These are phyloP conservation scores for Arxiozyma slooffiae DNA, from an alignment of 1,139 yeast genomes.

Conservation along the genomic window DNA sequence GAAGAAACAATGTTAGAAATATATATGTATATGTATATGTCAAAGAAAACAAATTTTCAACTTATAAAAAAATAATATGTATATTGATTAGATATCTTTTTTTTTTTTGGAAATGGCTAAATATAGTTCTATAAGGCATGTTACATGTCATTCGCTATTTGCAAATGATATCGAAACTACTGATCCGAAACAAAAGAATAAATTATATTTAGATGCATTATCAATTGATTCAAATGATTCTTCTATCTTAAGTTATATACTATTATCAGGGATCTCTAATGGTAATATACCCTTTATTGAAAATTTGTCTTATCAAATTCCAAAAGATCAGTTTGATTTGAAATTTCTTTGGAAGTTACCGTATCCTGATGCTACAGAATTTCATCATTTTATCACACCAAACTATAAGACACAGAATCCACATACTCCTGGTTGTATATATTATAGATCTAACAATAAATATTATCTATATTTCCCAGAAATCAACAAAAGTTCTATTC, in stretches of 20 bases:
- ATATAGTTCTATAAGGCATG: background rate
- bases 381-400: background rate
- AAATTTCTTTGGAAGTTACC: background rate
- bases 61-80: background rate
- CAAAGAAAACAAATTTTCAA: background rate
- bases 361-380: background rate
- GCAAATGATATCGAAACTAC: background rate
- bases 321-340: background rate
- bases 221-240: background rate
- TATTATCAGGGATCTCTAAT: background rate
- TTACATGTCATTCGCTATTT: background rate
- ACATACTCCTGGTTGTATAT: background rate
- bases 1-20: too few relatives aligned
- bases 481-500: too few relatives aligned
- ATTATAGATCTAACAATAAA: background rate
- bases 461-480: background rate
- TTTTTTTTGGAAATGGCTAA: background rate
- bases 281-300: background rate
- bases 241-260: background rate
- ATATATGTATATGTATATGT: too few relatives aligned
- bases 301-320: background rate
- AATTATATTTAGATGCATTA: background rate
- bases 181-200: background rate
- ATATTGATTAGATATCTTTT: background rate
- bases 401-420: background rate